Evolutionary conservation across 192 early-diverging fungal genomes (phyloP).

Genomic region (Anaeromyces robustus): DNA sequence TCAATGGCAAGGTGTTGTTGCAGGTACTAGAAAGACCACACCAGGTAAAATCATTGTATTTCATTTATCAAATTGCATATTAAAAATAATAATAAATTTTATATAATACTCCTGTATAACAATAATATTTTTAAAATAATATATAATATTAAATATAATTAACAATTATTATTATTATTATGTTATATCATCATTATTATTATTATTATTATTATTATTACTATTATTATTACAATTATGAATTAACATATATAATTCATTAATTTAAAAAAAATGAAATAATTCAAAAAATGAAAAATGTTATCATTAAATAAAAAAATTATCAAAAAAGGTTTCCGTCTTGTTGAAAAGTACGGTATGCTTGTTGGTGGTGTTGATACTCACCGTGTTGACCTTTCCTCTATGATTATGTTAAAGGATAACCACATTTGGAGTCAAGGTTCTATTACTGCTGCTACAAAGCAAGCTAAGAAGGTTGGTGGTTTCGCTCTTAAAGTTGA

Average conservation of each 20-base stretch:
- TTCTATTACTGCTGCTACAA: slow-evolving; percentile 80
- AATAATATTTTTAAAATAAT: no score
- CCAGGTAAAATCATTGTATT: slow-evolving; percentile 65
- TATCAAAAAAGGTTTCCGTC: slow-evolving; percentile 59
- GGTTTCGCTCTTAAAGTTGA: slow-evolving; percentile 94
- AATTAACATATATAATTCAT: no score
- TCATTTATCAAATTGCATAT: no score
- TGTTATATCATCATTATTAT: slow-evolving; percentile 1
- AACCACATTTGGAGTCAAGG: slow-evolving; percentile 88
- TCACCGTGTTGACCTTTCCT: slow-evolving; percentile 89
- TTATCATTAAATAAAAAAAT: no score
- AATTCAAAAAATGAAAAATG: no score
- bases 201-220: no score
- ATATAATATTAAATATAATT: neutral
- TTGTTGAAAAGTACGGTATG: slow-evolving; percentile 97
- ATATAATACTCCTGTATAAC: no score
- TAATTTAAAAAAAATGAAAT: no score
- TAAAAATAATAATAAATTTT: no score
- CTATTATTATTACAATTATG: no score
- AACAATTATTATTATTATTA: slow-evolving; percentile 4
- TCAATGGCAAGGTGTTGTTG: slow-evolving; percentile 70
- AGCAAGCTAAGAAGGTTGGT: slow-evolving; percentile 58
- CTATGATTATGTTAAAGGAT: slow-evolving; percentile 99
- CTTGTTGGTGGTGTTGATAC: slow-evolving; percentile 92
- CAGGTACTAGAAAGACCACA: slow-evolving; percentile 94